These are phyloP conservation scores for Scalesia atractyloides DNA, from an alignment of 129 eudicot species.

Conservation along the genomic window DNA sequence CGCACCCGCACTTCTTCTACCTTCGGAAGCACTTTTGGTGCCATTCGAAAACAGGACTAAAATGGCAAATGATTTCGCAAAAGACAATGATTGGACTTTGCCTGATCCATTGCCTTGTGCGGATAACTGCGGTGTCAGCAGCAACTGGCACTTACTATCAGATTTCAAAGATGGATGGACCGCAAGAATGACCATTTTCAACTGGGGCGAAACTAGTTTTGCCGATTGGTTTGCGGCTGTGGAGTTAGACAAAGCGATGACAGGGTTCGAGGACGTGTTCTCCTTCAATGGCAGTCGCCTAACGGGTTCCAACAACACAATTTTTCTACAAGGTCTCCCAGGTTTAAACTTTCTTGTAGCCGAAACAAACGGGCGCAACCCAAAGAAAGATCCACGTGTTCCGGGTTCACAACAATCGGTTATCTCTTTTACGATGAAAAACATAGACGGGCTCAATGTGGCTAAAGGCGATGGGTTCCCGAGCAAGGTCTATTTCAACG, in stretches of 20 bases:
- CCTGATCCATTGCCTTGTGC: slow-evolving; percentile 64
- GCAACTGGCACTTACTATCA: slow-evolving; percentile 69
- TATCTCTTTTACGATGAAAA: slow-evolving; percentile 58
- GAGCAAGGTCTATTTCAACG: slow-evolving; percentile 60
- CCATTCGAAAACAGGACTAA: slow-evolving; percentile 64
- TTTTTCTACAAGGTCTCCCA: slow-evolving; percentile 55
- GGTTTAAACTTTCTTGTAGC: slow-evolving; percentile 48
- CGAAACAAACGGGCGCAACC: slow-evolving; percentile 49
- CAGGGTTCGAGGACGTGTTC: slow-evolving; percentile 54
- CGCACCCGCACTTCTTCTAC: slow-evolving; percentile 54
- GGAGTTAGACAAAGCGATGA: slow-evolving; percentile 42
- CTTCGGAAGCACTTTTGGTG: slow-evolving; percentile 49
- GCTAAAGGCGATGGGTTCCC: slow-evolving; percentile 66
- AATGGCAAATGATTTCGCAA: slow-evolving; percentile 20
- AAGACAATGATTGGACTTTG: slow-evolving; percentile 21
- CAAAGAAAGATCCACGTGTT: slow-evolving; percentile 58
- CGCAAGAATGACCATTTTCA: slow-evolving; percentile 71
- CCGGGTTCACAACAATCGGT: slow-evolving; percentile 70
- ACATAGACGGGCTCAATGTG: slow-evolving; percentile 44
- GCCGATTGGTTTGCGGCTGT: slow-evolving; percentile 64
- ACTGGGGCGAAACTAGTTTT: slow-evolving; percentile 59
- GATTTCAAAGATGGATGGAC: slow-evolving; percentile 67
- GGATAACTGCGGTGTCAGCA: slow-evolving; percentile 70
- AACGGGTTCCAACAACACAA: slow-evolving; percentile 23
- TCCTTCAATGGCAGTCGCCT: slow-evolving; percentile 55